Percentiles rank a stretch among this genome's conserved stretches.
These are phyloP conservation scores for Polytrichum commune DNA, from an alignment of 225 moss, liverwort and hornwort genomes.

Conservation along the genomic window DNA sequence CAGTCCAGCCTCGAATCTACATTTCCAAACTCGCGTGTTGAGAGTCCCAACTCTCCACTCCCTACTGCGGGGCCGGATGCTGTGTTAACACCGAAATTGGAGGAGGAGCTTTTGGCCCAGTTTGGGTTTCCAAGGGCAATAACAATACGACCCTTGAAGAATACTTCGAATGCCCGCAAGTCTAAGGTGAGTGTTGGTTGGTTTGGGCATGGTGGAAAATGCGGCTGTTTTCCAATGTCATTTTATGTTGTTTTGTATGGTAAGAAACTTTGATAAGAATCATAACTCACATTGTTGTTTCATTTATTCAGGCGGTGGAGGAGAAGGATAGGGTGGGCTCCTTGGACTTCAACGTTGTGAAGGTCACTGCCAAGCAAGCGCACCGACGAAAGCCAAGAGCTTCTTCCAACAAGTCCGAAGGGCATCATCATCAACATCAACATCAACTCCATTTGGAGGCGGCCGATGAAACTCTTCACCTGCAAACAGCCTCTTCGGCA, in stretches of 20 bases:
- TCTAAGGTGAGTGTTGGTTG: constrained; percentile 33
- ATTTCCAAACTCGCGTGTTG: constrained; percentile 48
- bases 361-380: constrained; percentile 31
- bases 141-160: constrained; percentile 27
- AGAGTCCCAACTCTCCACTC: constrained; percentile 59
- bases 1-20: constrained; percentile 62
- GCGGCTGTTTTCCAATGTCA: no score
- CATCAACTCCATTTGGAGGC: no score
- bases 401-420: constrained; percentile 19
- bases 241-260: no score
- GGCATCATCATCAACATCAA: constrained; percentile 3
- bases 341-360: constrained; percentile 41
- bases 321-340: constrained; percentile 20
- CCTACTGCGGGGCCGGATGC: constrained; percentile 29
- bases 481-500: constrained; percentile 26
- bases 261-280: no score
- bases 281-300: not conserved
- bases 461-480: constrained; percentile 20
- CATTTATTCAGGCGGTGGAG: constrained; percentile 26
- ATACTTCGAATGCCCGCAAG: constrained; percentile 33
- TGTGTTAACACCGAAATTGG: constrained; percentile 37
- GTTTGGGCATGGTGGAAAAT: no score
- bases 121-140: constrained; percentile 37
- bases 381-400: constrained; percentile 45
- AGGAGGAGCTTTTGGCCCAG: constrained; percentile 42